Evolutionary conservation across 1,284 basidiomycete species (phyloP), one percentile per base, ranked within the genome.

Genomic region (Apiotrichum sp.): DNA sequence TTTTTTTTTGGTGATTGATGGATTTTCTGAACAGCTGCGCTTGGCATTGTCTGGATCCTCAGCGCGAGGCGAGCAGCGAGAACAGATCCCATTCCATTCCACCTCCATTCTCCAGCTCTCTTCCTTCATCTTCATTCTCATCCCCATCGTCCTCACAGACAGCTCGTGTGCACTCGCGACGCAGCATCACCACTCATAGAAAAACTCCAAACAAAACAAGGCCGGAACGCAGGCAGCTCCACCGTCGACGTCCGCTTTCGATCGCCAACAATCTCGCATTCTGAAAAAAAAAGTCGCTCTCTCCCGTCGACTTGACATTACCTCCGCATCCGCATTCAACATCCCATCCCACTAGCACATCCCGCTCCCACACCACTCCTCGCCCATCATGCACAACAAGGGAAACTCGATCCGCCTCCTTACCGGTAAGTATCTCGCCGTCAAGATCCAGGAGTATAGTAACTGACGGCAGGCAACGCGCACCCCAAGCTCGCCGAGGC

Each of bases 401-500:
- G 92, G 89, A 74, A 97, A 95, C 77, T 89, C 89, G 61, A 89
- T 98, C 79, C 86, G 89, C 78, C 84, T 98, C 66, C 81, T 98
- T 63, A 85, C 93, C 70, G 93, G 92, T 89, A 66, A 69, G 86
- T 62, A n/a, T 35, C 35, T 32, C 34, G 2, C n/a, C 8, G 5
- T 29, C 16, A 39, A 33, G 45, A 35, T 39, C 5, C 41, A 7
- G 16, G 42, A 16, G 16, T 40, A 33, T 46, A 35, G 42, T 4
- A 40, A 7, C 38, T 46, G 34, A 22, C 13, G 9, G 36, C 78
- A 97, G 93, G 95, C 76, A 98, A 97, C 81, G 92, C 90, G 76
- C 95, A 98, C 80, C 92, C 93, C 64, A 89, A 92, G 83, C 88
- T 98, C 78, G 95, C 95, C 71, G 84, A 89, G 75, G 83, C 86